These are phyloP conservation scores for Sambucus nigra DNA, from an alignment of 129 eudicot genomes.

Conservation along the genomic window DNA sequence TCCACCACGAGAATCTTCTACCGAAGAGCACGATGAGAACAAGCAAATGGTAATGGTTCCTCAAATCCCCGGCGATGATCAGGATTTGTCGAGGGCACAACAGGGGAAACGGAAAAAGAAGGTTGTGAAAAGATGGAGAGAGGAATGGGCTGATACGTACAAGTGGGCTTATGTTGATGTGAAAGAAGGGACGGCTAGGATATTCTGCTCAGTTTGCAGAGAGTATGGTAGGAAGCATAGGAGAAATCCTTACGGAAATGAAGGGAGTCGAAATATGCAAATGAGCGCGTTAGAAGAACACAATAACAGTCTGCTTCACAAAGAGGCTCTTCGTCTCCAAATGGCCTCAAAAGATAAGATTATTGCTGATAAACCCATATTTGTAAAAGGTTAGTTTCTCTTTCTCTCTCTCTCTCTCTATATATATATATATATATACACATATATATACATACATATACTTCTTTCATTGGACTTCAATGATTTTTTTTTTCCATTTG, in stretches of 20 bases:
- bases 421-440: no score
- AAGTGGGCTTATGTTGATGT: slow-evolving; percentile 99
- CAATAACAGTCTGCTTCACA: slow-evolving; percentile 92
- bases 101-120: slow-evolving; percentile 78
- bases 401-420: not conserved
- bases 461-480: not conserved
- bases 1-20: slow-evolving; percentile 69
- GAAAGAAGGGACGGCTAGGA: slow-evolving; percentile 92
- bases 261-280: slow-evolving; percentile 99
- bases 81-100: slow-evolving; percentile 49
- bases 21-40: slow-evolving; percentile 66
- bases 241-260: slow-evolving; percentile 95
- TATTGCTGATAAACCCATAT: slow-evolving; percentile 74
- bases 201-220: slow-evolving; percentile 86
- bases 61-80: slow-evolving; percentile 59
- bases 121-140: slow-evolving; percentile 96
- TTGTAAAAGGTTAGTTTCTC: slow-evolving; percentile 61
- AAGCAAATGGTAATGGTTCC: slow-evolving; percentile 54
- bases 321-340: slow-evolving; percentile 93
- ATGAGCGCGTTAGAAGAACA: slow-evolving; percentile 99
- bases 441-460: no score
- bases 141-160: slow-evolving; percentile 99
- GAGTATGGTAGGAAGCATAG: slow-evolving; percentile 96
- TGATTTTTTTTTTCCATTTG: not conserved
- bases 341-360: slow-evolving; percentile 92